Percentiles rank a stretch among this genome's conserved stretches.
These are phyloP conservation scores for Medicago arabica DNA, from an alignment of 306 rosid genomes.

Conservation along the genomic window DNA sequence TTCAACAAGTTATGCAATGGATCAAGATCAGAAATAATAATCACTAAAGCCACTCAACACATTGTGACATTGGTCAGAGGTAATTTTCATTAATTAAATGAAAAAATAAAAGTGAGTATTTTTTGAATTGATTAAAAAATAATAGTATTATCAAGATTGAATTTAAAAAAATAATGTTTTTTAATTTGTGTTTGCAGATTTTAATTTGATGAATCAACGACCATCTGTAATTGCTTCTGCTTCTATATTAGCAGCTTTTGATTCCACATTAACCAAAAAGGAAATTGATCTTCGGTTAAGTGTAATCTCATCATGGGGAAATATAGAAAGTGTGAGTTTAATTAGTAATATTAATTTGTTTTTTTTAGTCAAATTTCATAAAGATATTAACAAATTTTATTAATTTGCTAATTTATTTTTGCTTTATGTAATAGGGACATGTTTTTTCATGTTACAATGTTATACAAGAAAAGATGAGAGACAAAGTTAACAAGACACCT, in stretches of 20 bases:
- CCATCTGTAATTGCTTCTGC: conserved; percentile 84
- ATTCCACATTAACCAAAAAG: conserved; percentile 57
- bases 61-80: conserved; percentile 67
- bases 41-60: conserved; percentile 60
- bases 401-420: not conserved
- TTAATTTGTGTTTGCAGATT: conserved; percentile 49
- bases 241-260: conserved; percentile 70
- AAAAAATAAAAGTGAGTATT: too few relatives aligned
- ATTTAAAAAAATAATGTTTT: conserved; percentile 10
- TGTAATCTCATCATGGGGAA: conserved; percentile 57
- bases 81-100: conserved; percentile 24
- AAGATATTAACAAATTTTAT: not conserved
- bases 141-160: too few relatives aligned
- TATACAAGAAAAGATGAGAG: conserved; percentile 59
- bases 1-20: conserved; percentile 57
- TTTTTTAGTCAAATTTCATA: not conserved
- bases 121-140: too few relatives aligned
- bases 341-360: too few relatives aligned
- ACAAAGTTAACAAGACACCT: conserved; percentile 65
- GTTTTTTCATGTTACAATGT: conserved; percentile 66
- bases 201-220: conserved; percentile 61
- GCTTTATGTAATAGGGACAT: conserved; percentile 63
- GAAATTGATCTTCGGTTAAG: conserved; percentile 60
- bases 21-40: conserved; percentile 49
- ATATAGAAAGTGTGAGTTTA: conserved; percentile 70